Conservation (phyloP, 2,329 filamentous ascomycete genomes). For the Aspergillus ochraceoroseus region DNA sequence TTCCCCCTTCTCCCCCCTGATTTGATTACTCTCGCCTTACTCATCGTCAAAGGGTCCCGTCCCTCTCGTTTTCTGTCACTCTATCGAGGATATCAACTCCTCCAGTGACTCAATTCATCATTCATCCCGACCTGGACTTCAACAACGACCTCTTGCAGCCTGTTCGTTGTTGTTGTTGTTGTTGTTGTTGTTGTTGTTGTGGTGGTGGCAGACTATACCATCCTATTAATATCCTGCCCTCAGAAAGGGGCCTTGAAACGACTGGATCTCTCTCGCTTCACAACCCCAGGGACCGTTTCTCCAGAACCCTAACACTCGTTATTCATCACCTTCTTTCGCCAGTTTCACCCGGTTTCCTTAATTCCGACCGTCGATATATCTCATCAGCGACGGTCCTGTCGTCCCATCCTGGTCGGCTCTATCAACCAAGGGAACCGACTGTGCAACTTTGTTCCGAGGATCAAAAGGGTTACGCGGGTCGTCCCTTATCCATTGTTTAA, state of each 20-base stretch:
- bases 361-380: not conserved
- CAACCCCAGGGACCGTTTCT: constrained; percentile 18
- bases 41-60: too few relatives aligned
- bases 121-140: not conserved
- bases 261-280: constrained; percentile 14
- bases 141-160: not conserved
- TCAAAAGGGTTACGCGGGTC: constrained; percentile 38
- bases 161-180: too few relatives aligned
- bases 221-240: constrained; percentile 16
- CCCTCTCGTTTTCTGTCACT: too few relatives aligned
- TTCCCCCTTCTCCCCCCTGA: constrained; percentile 6
- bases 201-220: constrained; percentile 9
- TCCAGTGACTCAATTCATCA: not conserved
- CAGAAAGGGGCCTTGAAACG: constrained; percentile 24
- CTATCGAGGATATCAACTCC: too few relatives aligned
- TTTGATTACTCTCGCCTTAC: too few relatives aligned
- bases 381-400: too few relatives aligned
- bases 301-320: constrained; percentile 13
- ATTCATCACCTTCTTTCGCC: constrained; percentile 11
- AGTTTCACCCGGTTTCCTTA: too few relatives aligned
- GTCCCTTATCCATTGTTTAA: constrained; percentile 31
- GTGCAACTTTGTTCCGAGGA: not conserved
- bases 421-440: too few relatives aligned
- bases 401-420: too few relatives aligned
- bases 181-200: too few relatives aligned